Evolutionary conservation across 805 yeast species (phyloP).

Genomic region (Nakazawaea ambrosiae): DNA sequence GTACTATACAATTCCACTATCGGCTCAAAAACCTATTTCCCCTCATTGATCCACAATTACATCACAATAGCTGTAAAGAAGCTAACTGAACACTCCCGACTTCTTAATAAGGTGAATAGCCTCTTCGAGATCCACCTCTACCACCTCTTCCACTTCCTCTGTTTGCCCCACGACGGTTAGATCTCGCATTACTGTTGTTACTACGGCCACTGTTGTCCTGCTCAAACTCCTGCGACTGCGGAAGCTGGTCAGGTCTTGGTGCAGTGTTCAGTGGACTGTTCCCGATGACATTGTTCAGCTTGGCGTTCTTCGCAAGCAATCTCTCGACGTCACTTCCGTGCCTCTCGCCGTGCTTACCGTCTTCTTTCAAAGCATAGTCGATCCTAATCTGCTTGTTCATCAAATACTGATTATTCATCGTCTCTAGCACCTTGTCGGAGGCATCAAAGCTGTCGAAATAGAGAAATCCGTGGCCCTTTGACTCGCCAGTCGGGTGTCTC

Average conservation of each 20-base stretch:
- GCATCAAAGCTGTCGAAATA: slow-evolving; percentile 56
- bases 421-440: slow-evolving; percentile 65
- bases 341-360: slow-evolving; percentile 38
- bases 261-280: too few relatives aligned
- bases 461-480: slow-evolving; percentile 63
- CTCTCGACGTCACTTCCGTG: slow-evolving; percentile 84
- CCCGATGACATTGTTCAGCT: slow-evolving; percentile 33
- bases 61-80: too few relatives aligned
- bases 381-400: slow-evolving; percentile 59
- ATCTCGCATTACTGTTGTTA: too few relatives aligned
- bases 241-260: too few relatives aligned
- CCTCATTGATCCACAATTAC: too few relatives aligned
- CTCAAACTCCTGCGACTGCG: too few relatives aligned
- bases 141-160: background rate
- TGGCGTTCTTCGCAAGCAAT: slow-evolving; percentile 57
- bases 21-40: too few relatives aligned
- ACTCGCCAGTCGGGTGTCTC: slow-evolving; percentile 40
- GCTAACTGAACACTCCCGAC: too few relatives aligned
- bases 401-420: slow-evolving; percentile 61
- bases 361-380: slow-evolving; percentile 67
- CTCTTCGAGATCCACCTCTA: background rate
- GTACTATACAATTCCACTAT: too few relatives aligned
- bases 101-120: too few relatives aligned
- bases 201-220: too few relatives aligned
- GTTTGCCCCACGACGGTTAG: too few relatives aligned